A percentile compares a stretch with the other conserved stretches of the same genome.
These are phyloP conservation scores for Leptographium flavum DNA, from an alignment of 2,329 filamentous ascomycete species.

Conservation along the genomic window DNA sequence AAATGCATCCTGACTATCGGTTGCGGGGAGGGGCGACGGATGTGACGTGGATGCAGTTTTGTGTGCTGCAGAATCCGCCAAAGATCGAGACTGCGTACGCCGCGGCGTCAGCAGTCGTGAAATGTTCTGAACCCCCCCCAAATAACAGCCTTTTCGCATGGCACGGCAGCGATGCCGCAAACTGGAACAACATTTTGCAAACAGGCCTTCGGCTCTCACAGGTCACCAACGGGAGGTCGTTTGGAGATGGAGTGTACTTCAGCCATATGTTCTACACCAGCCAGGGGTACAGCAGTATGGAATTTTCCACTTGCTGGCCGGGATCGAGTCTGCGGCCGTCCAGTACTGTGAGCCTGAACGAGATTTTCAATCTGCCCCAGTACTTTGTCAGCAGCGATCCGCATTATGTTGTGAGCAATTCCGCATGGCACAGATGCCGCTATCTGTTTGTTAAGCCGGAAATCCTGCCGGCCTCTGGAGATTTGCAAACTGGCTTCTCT, in stretches of 20 bases:
- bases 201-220: slow-evolving; percentile 63
- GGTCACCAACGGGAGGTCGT: slow-evolving; percentile 50
- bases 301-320: slow-evolving; percentile 36
- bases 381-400: slow-evolving; percentile 42
- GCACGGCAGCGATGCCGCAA: slow-evolving; percentile 63
- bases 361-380: slow-evolving; percentile 62
- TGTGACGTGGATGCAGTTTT: slow-evolving; percentile 57
- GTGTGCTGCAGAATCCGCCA: slow-evolving; percentile 75
- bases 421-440: slow-evolving; percentile 81
- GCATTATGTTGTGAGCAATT: slow-evolving; percentile 57
- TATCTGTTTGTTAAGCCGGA: slow-evolving; percentile 61
- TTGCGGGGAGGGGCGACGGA: not conserved
- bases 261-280: slow-evolving; percentile 46
- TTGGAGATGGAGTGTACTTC: slow-evolving; percentile 73
- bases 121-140: slow-evolving; percentile 35
- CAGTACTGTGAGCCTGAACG: slow-evolving; percentile 59
- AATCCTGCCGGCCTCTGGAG: not conserved
- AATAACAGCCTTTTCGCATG: slow-evolving; percentile 74
- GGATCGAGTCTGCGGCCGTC: slow-evolving; percentile 50
- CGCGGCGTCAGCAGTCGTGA: slow-evolving; percentile 18
- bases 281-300: slow-evolving; percentile 26
- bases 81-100: slow-evolving; percentile 58
- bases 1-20: slow-evolving; percentile 37
- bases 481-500: not conserved
- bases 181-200: slow-evolving; percentile 86